These are phyloP conservation scores for Metarhizium anisopliae DNA, from an alignment of 2,329 filamentous ascomycete genomes.

Conservation along the genomic window DNA sequence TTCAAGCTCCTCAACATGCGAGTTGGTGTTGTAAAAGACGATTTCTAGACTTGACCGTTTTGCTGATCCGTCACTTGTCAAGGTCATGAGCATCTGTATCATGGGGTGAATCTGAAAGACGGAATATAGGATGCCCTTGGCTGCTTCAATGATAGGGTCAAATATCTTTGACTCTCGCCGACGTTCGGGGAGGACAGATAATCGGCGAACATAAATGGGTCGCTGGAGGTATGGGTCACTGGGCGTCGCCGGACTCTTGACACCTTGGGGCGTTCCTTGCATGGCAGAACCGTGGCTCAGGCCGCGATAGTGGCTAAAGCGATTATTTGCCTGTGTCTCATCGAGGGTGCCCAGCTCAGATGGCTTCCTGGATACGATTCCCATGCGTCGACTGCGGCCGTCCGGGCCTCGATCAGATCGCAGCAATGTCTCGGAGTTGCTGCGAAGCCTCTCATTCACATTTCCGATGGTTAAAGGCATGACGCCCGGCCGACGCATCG, in stretches of 20 bases:
- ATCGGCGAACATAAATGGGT: conserved; percentile 53
- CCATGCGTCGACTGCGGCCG: conserved; percentile 54
- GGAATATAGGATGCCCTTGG: conserved; percentile 58
- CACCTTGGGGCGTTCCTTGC: conserved; percentile 37
- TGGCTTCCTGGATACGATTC: conserved; percentile 49
- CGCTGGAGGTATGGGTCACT: conserved; percentile 48
- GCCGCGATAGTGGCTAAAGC: conserved; percentile 58
- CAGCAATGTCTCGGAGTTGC: conserved; percentile 54
- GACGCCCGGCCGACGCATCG: conserved; percentile 61
- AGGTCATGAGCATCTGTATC: conserved; percentile 55
- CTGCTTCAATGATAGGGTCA: conserved; percentile 54
- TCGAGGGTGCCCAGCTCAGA: conserved; percentile 55
- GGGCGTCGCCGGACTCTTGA: conserved; percentile 50
- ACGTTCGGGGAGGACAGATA: conserved; percentile 55
- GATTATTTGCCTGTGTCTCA: conserved; percentile 52
- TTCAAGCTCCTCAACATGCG: conserved; percentile 57
- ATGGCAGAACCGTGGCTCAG: conserved; percentile 62
- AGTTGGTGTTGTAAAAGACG: conserved; percentile 59
- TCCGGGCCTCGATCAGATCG: conserved; percentile 40
- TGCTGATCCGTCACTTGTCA: conserved; percentile 50
- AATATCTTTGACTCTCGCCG: conserved; percentile 51
- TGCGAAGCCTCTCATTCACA: conserved; percentile 57
- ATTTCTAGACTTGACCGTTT: conserved; percentile 57
- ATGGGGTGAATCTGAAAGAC: conserved; percentile 60
- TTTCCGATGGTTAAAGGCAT: conserved; percentile 62